A percentile compares a stretch with the other conserved stretches of the same genome.
Conservation (phyloP, 192 early-diverging fungal genomes). For the Backusella liffmaniae region DNA sequence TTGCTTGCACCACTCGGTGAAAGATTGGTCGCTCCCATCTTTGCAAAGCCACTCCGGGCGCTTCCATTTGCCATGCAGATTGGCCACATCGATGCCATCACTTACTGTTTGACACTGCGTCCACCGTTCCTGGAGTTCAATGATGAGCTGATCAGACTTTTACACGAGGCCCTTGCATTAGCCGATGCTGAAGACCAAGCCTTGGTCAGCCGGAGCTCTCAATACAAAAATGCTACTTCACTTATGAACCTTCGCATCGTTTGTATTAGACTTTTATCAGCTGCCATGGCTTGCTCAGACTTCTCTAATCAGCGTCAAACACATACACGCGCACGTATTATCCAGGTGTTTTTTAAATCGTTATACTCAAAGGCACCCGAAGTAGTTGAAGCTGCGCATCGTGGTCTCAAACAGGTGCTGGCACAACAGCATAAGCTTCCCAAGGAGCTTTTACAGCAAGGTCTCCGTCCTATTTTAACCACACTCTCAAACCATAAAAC, state of each 20-base stretch:
- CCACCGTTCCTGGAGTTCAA: constrained; percentile 89
- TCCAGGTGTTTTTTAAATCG: constrained; percentile 98
- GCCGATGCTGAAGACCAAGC: constrained; percentile 98
- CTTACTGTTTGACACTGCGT: constrained; percentile 86
- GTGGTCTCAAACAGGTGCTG: constrained; percentile 83
- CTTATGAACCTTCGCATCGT: constrained; percentile 89
- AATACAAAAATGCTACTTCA: constrained; percentile 78
- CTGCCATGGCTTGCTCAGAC: constrained; percentile 89
- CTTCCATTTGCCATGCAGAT: constrained; percentile 97
- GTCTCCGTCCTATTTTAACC: constrained; percentile 93
- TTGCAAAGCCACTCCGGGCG: constrained; percentile 94
- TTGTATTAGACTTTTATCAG: constrained; percentile 93
- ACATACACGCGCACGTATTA: constrained; percentile 84
- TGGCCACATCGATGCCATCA: constrained; percentile 98
- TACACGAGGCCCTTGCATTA: constrained; percentile 90
- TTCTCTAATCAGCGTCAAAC: constrained; percentile 73
- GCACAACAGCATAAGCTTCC: constrained; percentile 85
- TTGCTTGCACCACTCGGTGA: constrained; percentile 84
- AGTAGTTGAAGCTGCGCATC: constrained; percentile 92
- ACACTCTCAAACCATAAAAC: constrained; percentile 95
- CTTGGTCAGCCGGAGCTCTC: constrained; percentile 77
- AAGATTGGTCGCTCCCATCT: constrained; percentile 87
- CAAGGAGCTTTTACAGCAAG: constrained; percentile 91
- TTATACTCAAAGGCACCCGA: constrained; percentile 93
- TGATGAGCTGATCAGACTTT: constrained; percentile 85